phyloP scores from a whole-genome alignment of 169 alveolate genomes.

The Plasmodium gonderi region DNA sequence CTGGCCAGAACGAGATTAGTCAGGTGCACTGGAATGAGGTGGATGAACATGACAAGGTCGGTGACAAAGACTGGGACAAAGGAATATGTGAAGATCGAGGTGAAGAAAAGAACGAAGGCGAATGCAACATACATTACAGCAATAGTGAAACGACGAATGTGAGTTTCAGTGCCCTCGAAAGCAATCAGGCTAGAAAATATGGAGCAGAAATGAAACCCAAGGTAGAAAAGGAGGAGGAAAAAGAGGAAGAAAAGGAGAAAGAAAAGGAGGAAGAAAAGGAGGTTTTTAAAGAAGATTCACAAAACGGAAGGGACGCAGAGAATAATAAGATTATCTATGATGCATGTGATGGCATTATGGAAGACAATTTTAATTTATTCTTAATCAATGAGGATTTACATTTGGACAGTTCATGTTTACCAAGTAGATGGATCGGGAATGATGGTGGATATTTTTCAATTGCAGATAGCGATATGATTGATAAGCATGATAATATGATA shows the following conservation, averaged over 20 bases:
- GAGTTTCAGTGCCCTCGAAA: slow-evolving; percentile 1
- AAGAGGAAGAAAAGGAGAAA: neutral
- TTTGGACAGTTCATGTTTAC: neutral
- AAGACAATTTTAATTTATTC: slow-evolving; percentile 21
- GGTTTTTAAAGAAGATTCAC: neutral
- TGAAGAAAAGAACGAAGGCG: neutral
- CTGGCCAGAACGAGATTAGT: neutral
- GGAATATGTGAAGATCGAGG: neutral
- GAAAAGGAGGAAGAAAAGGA: neutral
- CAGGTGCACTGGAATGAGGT: neutral
- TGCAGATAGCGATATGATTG: neutral
- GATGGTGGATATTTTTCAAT: neutral
- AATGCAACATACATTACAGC: neutral
- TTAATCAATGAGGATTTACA: neutral
- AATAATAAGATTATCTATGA: neutral
- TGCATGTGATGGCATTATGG: slow-evolving; percentile 3
- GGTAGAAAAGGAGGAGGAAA: neutral
- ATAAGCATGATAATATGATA: neutral
- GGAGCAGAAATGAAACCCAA: neutral
- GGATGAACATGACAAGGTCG: neutral
- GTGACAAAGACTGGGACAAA: neutral
- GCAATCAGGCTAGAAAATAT: neutral
- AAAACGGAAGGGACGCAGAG: neutral
- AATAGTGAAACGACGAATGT: slow-evolving; percentile 32
- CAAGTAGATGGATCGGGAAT: neutral